Base-by-base conservation (phyloP, 495 filamentous ascomycete genomes). In the Penicillium angulare region DNA sequence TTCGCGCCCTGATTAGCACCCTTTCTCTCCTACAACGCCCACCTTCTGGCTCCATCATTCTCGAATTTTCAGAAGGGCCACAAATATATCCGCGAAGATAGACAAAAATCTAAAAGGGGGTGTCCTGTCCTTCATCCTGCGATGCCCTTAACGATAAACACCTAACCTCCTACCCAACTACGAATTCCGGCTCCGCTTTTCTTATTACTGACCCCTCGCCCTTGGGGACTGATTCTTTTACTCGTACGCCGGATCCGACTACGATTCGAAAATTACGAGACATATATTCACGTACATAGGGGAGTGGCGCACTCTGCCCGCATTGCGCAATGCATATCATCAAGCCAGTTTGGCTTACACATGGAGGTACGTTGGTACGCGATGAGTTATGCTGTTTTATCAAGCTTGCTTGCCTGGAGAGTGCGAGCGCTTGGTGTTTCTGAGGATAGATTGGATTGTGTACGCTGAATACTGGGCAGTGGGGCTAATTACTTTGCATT, bases 291-390 rank as follows among this genome's bases (percentile, higher is more conserved):
- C 8, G 15, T 23, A 18, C 23, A 23, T 47, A 43, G 34, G 10
- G 7, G 22, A 49, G 49, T 38, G 26, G 49, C 43, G 31, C 44
- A 31, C n/a, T 22, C 32, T 47, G 49, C 49, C 38, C 45, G 20
- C 23, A 20, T 47, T 56, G 64, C 60, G 61, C 68, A 51, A 90
- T 97, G 92, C 87, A 86, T 75, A 86, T 96, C 69, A 87, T 95
- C 68, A 93, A 92, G 77, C 92, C 92, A 50, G 80, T 85, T 53
- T 97, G 92, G 92, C 83, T 97, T 49, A 90, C 84, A 43, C 93
- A 96, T 77, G 87, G 86, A 74, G 88, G 89, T 91, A 76, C 55
- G 74, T 49, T 43, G 39, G 36, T 52, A 18, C 43, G 5, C 15
- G 21, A 26, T 39, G 40, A 26, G 46, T 31, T 31, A 12, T 31